Percentiles rank a stretch among this genome's conserved stretches.
Conservation (phyloP, 345 rosid genomes). For the Pistacia vera region DNA sequence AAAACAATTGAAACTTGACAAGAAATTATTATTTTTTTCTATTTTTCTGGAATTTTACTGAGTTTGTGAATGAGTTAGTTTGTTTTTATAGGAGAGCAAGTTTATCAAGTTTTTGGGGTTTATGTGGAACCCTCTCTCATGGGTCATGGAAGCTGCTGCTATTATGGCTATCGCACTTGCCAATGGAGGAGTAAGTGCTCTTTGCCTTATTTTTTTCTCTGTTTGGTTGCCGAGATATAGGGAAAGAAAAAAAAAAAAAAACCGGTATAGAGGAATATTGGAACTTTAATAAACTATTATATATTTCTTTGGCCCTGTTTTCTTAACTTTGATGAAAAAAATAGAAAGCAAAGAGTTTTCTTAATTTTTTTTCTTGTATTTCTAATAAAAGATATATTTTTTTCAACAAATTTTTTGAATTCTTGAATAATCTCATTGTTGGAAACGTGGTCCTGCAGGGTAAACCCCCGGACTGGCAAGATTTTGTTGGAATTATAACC, state of each 20-base stretch:
- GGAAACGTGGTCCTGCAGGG: conserved; percentile 35
- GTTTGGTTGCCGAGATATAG: background rate
- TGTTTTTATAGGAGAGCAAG: conserved; percentile 55
- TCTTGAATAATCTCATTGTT: background rate
- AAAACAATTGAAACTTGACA: background rate
- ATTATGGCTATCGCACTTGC: conserved; percentile 80
- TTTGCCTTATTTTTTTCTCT: background rate
- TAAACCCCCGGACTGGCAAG: conserved; percentile 75
- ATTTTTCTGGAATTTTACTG: background rate
- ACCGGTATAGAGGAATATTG: background rate
- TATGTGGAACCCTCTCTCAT: conserved; percentile 80
- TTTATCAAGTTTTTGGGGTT: conserved; percentile 60
- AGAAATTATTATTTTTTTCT: background rate
- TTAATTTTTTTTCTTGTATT: background rate
- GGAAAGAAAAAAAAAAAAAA: background rate
- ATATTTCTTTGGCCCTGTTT: background rate
- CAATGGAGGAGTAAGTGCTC: conserved; percentile 59
- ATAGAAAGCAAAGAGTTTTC: no score
- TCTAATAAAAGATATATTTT: background rate
- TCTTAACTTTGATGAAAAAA: background rate
- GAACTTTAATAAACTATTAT: background rate
- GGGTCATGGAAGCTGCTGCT: conserved; percentile 85
- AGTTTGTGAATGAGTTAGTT: background rate
- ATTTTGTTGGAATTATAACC: conserved; percentile 61
- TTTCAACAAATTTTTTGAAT: background rate